These are phyloP conservation scores for Pseudocercospora eumusae DNA, from an alignment of 2,329 filamentous ascomycete species.

Conservation along the genomic window DNA sequence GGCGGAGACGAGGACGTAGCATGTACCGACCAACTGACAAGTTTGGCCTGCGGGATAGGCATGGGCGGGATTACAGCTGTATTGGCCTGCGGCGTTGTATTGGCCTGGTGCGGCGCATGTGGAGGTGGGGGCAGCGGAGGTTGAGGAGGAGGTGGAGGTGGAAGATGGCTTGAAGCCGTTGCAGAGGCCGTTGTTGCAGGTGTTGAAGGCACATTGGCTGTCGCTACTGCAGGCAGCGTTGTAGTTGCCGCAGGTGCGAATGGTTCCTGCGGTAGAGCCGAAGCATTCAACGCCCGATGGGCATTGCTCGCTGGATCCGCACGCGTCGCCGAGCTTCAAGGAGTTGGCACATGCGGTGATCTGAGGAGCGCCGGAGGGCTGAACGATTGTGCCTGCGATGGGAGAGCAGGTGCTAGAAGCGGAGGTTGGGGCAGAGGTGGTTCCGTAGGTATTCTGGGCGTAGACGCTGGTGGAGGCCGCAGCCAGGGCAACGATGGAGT, in stretches of 20 bases:
- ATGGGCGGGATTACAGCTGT: constrained; percentile 19
- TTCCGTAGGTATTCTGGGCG: constrained; percentile 3
- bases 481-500: constrained; percentile 19
- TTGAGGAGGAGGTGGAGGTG: constrained; percentile 10
- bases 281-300: constrained; percentile 27
- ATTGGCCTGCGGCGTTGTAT: constrained; percentile 10
- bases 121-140: background rate
- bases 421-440: constrained; percentile 9
- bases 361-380: constrained; percentile 19
- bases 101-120: constrained; percentile 13
- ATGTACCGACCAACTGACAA: constrained; percentile 3
- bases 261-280: constrained; percentile 22
- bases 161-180: constrained; percentile 26
- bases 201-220: constrained; percentile 33
- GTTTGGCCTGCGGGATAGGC: constrained; percentile 11
- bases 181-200: constrained; percentile 33
- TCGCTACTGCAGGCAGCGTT: constrained; percentile 29
- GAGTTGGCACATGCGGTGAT: constrained; percentile 28
- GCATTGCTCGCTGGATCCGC: constrained; percentile 27
- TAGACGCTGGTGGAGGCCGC: constrained; percentile 17
- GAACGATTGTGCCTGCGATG: constrained; percentile 22
- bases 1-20: constrained; percentile 5
- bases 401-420: constrained; percentile 8
- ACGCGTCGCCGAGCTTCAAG: constrained; percentile 28
- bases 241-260: constrained; percentile 32